These are phyloP conservation scores for Tinospora cordifolia DNA, from an alignment of 164 flowering plant species.

Conservation along the genomic window DNA sequence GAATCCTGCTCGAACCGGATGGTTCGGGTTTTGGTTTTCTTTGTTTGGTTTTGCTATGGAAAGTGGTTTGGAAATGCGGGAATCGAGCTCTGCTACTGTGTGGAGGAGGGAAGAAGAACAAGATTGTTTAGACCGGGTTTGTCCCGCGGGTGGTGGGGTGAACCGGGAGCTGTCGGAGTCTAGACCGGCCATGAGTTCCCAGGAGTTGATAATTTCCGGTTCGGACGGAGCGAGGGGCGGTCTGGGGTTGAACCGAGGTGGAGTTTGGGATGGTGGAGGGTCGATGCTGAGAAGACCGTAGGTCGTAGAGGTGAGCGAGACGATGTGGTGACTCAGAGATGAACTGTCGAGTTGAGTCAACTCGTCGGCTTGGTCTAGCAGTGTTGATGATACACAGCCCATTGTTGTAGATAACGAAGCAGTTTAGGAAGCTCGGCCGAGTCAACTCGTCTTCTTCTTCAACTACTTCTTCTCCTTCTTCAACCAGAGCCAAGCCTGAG, in stretches of 20 bases:
- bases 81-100: constrained; percentile 21
- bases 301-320: constrained; percentile 90
- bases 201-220: constrained; percentile 76
- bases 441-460: too few species aligned
- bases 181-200: constrained; percentile 96
- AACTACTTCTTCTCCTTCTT: neutral
- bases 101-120: constrained; percentile 13
- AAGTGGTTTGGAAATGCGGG: constrained; percentile 11
- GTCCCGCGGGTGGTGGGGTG: constrained; percentile 18
- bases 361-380: constrained; percentile 59
- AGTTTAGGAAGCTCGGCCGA: neutral
- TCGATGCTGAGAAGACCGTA: constrained; percentile 82
- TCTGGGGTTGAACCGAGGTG: constrained; percentile 32
- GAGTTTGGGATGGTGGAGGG: constrained; percentile 43
- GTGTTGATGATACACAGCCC: constrained; percentile 77
- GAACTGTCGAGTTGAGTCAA: constrained; percentile 42
- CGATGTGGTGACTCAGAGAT: constrained; percentile 64
- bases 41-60: constrained; percentile 3
- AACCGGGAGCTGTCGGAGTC: constrained; percentile 66
- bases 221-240: constrained; percentile 31
- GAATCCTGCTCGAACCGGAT: neutral
- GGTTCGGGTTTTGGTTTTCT: constrained; percentile 23
- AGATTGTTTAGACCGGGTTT: constrained; percentile 7
- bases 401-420: constrained; percentile 20
- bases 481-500: neutral